Conservation (phyloP, 140 eudicot genomes). For the Oenanthe javanica region DNA sequence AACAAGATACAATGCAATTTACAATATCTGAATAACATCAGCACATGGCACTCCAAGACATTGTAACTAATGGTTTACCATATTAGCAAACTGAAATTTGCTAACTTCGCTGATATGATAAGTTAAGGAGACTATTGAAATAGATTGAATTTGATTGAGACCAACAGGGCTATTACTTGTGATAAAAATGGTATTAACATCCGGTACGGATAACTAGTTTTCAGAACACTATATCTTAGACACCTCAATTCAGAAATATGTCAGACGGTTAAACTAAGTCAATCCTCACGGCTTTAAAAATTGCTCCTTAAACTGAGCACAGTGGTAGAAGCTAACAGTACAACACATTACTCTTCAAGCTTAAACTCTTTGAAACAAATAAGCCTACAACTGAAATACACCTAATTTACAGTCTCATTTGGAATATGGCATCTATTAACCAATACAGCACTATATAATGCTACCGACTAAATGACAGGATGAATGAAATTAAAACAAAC, state of each 20-base stretch:
- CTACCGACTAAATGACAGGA: not conserved
- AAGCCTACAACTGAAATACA: not conserved
- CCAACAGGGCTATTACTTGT: not conserved
- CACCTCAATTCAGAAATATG: not conserved
- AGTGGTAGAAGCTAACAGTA: not conserved
- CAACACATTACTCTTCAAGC: not conserved
- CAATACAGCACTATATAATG: not conserved
- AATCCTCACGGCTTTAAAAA: not conserved
- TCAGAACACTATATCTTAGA: not conserved
- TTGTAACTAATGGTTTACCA: not conserved
- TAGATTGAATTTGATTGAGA: not conserved
- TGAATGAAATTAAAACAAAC: not conserved
- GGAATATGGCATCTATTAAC: not conserved
- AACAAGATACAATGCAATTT: not conserved
- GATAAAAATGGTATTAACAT: not conserved
- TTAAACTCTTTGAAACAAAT: not conserved
- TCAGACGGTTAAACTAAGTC: not conserved
- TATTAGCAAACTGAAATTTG: not conserved
- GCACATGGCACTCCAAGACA: not conserved
- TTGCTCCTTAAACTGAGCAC: not conserved
- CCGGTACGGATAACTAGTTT: not conserved
- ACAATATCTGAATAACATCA: not conserved
- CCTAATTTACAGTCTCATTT: not conserved
- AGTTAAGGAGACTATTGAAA: not conserved
- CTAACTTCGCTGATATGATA: not conserved